Conservation (phyloP, 306 rosid species). For the Trifolium repens region DNA sequence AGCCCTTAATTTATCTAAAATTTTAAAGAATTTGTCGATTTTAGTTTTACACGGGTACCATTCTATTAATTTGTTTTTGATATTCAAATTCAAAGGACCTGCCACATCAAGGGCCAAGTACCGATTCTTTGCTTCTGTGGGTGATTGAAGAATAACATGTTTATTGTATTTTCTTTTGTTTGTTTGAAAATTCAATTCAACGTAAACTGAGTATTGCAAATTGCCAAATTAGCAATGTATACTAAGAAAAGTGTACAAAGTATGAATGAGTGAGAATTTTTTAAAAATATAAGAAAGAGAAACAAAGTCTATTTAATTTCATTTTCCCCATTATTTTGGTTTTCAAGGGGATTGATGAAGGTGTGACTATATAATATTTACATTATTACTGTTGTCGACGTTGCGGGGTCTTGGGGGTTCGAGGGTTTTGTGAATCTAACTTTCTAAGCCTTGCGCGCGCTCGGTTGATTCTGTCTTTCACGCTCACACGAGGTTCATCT, state of each 20-base stretch:
- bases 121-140: neutral
- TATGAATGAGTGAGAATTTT: neutral
- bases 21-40: no score
- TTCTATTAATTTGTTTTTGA: no score
- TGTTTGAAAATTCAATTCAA: neutral
- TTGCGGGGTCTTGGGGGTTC: conserved; percentile 39
- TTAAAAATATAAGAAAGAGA: neutral
- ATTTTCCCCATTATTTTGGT: neutral
- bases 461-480: conserved; percentile 35
- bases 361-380: neutral
- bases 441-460: conserved; percentile 51
- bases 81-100: no score
- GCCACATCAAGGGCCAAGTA: neutral
- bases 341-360: neutral
- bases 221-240: no score
- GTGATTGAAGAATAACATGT: neutral
- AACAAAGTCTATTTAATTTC: neutral
- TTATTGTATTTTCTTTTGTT: no score
- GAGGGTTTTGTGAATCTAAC: conserved; percentile 40
- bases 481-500: conserved; percentile 15
- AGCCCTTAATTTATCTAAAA: no score
- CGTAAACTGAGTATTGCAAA: neutral
- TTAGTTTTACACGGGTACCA: no score
- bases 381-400: neutral
- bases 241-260: neutral